Conservation (phyloP, 345 rosid genomes). For the Aurinia saxatilis region DNA sequence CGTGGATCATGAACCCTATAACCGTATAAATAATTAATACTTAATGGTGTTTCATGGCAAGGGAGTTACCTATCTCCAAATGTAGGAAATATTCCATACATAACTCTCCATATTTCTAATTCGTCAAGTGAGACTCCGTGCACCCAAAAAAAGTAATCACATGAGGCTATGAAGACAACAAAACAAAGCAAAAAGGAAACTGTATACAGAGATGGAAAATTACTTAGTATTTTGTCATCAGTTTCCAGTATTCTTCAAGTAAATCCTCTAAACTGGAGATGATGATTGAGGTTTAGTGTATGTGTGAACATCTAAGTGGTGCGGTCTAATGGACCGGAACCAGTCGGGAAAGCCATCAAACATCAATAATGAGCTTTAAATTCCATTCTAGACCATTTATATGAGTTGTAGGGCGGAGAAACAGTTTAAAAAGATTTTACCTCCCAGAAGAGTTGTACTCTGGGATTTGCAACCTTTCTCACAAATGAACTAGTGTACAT, state of each 20-base stretch:
- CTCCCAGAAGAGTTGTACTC: slow-evolving; percentile 92
- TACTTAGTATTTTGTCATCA: slow-evolving; percentile 93
- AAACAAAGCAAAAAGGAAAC: background rate
- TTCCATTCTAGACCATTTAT: background rate
- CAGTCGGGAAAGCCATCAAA: slow-evolving; percentile 89
- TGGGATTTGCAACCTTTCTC: slow-evolving; percentile 53
- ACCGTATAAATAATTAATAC: no score
- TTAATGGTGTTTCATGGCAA: slow-evolving; percentile 11
- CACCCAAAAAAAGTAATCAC: slow-evolving; percentile 1
- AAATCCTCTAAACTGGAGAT: slow-evolving; percentile 74
- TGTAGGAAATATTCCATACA: slow-evolving; percentile 95
- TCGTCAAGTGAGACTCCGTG: slow-evolving; percentile 70
- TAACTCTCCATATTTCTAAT: slow-evolving; percentile 68
- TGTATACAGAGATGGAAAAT: background rate
- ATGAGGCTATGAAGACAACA: background rate
- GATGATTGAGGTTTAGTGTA: slow-evolving; percentile 73
- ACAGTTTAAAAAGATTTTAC: slow-evolving; percentile 32
- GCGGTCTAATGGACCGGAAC: no score
- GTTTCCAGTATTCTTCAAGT: no score
- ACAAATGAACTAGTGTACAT: slow-evolving; percentile 73
- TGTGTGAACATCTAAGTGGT: slow-evolving; percentile 94
- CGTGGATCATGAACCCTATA: no score
- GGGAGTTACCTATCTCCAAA: no score
- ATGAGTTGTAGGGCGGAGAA: background rate
- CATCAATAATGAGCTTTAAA: background rate